Evolutionary conservation across 2,329 filamentous ascomycete species (phyloP), one percentile per base, ranked within the genome.

Genomic region (Sordariomycetes sp.): DNA sequence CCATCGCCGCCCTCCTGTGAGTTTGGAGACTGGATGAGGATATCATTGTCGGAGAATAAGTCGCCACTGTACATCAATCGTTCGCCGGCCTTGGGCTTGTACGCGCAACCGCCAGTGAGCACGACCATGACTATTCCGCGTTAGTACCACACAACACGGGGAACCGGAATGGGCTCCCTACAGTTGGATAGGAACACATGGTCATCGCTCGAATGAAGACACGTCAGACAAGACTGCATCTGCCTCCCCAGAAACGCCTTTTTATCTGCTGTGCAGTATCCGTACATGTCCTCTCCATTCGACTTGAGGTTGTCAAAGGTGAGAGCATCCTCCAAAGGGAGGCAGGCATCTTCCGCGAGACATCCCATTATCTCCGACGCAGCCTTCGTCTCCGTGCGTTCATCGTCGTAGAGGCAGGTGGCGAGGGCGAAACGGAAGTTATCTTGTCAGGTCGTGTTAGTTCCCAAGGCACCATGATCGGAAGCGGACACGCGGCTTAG

Each of bases 161-260:
- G 45, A 22, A 22, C 20, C 20, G 2, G 22, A 36, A 12, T 13
- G 25, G 34, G 10, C 20, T 36, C 17, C 75, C 59, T 64, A 79
- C 77, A 79, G 61, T 80, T 80, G 2, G 75, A 67, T 2, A 78
- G 63, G 48, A 76, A 78, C 2, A 60, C 63, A 53, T 77, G 73
- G 4, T 70, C 62, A 0, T 65, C 59, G 20, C 69, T 75, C 0
- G 70, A 64, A 13, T 67, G 65, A 3, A 80, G 66, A 34, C 77
- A 80, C 13, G 68, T 62, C 1, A 72, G 62, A 52, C 77, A 79
- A 0, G 67, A 60, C 15, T 70, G 64, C 6, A 72, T 63, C 34
- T 65, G 64, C 0, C 62, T 24, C 1, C 65, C 62, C 3, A 62
- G 60, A 35, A 77, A 72, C 0, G 59, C 62, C 0, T 64, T 65